Evolutionary conservation across 331 rosid species (phyloP), one percentile per base, ranked within the genome.

Genomic region (Pyracantha coccinea): DNA sequence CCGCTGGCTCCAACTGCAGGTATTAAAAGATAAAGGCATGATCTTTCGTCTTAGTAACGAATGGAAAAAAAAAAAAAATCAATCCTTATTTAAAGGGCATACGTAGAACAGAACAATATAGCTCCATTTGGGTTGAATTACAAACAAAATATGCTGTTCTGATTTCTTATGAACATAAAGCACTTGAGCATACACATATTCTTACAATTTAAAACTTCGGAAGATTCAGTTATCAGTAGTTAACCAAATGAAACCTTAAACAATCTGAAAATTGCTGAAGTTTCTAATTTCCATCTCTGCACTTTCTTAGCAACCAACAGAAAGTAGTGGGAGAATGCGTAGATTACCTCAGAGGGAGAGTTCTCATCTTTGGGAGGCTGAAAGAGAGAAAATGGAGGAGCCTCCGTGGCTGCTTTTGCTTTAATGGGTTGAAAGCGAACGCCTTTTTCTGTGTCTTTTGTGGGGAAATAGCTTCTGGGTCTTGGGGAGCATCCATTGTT

Each of bases 1-100:
- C 99, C 29, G 86, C 97, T 19, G 96, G 89, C 86, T 90, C 97
- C 87, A 92, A 86, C 96, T 90, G 73, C 15, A 68, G 69, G 71
- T 74, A 80, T 65, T 75, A 41, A 23, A 83, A 63, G n/a, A 72
- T 69, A 73, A 58, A 79, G 15, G 17, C 2, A 44, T n/a, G n/a
- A 54, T 17, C 29, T 25, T 60, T 38, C 2, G 24, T 57, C 15
- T 50, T 50, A 50, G 9, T 17, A 50, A 50, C 2, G 20, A 17
- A 50, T 50, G 0, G 4, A 50, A 50, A 50, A 50, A 20, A 17
- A 20, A 17, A 50, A 20, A 50, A 50, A 16, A 50, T 17, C 9
- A 50, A 50, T 50, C 55, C 55, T 50, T 17, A 50, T 50, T 50
- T 17, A 50, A 50, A 50, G 20, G 20, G 10, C 55, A 50, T 50